Evolutionary conservation across 2,329 filamentous ascomycete genomes (phyloP).

Genomic region (Cercospora nicotianae): DNA sequence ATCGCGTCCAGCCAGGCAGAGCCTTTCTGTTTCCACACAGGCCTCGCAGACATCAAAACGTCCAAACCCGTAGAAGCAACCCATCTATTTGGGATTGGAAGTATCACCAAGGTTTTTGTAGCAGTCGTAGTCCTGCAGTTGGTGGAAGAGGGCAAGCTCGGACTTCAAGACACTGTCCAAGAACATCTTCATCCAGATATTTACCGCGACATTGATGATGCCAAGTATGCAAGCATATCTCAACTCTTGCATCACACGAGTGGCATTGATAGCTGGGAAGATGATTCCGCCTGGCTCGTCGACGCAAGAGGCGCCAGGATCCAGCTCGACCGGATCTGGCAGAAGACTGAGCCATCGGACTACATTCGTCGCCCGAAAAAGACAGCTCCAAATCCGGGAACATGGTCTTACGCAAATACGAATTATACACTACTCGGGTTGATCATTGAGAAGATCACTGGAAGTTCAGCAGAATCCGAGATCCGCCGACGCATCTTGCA

Average conservation of each 20-base stretch:
- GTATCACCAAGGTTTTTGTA: conserved; percentile 17
- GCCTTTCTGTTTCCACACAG: background rate
- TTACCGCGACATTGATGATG: conserved; percentile 6
- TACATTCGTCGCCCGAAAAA: conserved; percentile 10
- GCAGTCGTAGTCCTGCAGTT: conserved; percentile 14
- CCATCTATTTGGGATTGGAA: conserved; percentile 15
- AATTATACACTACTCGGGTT: conserved; percentile 17
- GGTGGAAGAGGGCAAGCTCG: conserved; percentile 15
- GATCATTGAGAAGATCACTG: background rate
- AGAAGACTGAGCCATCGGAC: conserved; percentile 7
- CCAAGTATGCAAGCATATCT: background rate
- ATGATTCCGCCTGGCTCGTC: conserved; percentile 11
- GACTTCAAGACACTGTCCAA: conserved; percentile 1
- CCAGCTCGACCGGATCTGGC: conserved; percentile 1
- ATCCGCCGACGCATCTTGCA: background rate
- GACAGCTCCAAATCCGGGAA: conserved; percentile 6
- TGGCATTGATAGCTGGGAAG: conserved; percentile 17
- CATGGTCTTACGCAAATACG: conserved; percentile 16
- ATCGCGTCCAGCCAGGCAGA: background rate
- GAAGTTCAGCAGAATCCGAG: background rate
- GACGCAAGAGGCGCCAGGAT: conserved; percentile 13
- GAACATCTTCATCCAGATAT: background rate
- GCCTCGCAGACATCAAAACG: conserved; percentile 5
- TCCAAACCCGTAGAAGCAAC: background rate
- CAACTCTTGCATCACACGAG: conserved; percentile 13